Percentiles rank a stretch among this genome's conserved stretches.
phyloP scores from a whole-genome alignment of 192 early-diverging fungal genomes.

The Podochytrium sp. region DNA sequence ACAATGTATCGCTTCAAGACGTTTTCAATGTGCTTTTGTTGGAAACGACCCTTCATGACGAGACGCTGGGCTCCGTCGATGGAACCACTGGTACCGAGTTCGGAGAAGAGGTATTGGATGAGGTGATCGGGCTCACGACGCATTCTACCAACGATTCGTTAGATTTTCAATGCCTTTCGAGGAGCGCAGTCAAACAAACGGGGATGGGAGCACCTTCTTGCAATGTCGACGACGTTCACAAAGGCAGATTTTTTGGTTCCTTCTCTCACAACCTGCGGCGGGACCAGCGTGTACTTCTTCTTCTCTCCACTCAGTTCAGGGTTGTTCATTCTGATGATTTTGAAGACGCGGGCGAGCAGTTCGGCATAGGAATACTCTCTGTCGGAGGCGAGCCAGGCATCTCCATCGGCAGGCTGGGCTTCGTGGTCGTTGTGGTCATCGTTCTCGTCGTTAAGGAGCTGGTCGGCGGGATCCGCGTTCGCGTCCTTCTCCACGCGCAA shows the following conservation, averaged over 20 bases:
- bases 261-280: slow-evolving; percentile 88
- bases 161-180: too few relatives aligned
- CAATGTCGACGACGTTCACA: slow-evolving; percentile 94
- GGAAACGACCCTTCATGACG: slow-evolving; percentile 97
- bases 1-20: slow-evolving; percentile 97
- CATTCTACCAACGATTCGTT: too few relatives aligned
- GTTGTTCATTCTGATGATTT: slow-evolving; percentile 90
- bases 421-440: not conserved
- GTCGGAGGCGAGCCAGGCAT: slow-evolving; percentile 84
- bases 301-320: slow-evolving; percentile 91
- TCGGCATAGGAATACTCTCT: slow-evolving; percentile 94
- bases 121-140: slow-evolving; percentile 95
- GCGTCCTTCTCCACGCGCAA: slow-evolving; percentile 56
- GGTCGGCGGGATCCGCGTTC: slow-evolving; percentile 27
- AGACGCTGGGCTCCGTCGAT: slow-evolving; percentile 89
- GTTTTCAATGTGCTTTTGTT: slow-evolving; percentile 98
- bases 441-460: slow-evolving; percentile 19
- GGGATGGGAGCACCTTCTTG: slow-evolving; percentile 64
- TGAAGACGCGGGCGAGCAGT: slow-evolving; percentile 88
- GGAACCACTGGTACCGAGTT: slow-evolving; percentile 97
- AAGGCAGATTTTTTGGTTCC: slow-evolving; percentile 96
- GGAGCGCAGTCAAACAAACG: too few relatives aligned
- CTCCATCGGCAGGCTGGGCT: not conserved
- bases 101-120: slow-evolving; percentile 96
- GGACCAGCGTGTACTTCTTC: slow-evolving; percentile 91